These are phyloP conservation scores for Amanita polypyramis DNA, from an alignment of 768 basidiomycete genomes.

Conservation along the genomic window DNA sequence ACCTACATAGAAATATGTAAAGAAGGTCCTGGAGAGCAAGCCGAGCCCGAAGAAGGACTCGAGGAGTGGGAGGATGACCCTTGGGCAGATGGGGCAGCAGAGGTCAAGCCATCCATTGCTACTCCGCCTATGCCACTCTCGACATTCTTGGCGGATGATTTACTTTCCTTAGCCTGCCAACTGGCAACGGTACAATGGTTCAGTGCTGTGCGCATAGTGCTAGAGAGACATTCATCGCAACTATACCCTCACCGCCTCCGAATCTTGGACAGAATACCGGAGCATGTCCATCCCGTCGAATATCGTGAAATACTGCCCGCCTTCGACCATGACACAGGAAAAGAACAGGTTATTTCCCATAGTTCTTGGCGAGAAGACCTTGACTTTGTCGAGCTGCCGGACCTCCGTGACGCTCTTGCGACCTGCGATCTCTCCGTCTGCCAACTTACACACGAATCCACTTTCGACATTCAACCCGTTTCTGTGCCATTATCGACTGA, in stretches of 20 bases:
- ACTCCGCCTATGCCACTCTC: constrained; percentile 42
- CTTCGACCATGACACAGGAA: constrained; percentile 36
- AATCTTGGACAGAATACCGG: constrained; percentile 68
- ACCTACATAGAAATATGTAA: constrained; percentile 60
- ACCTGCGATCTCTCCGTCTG: constrained; percentile 11
- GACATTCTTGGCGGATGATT: constrained; percentile 49
- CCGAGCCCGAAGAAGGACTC: constrained; percentile 36
- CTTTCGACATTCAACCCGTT: constrained; percentile 9
- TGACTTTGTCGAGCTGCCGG: constrained; percentile 50
- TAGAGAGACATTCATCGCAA: constrained; percentile 39
- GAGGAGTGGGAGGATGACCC: constrained; percentile 76
- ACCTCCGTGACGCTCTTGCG: constrained; percentile 31
- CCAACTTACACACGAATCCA: not conserved
- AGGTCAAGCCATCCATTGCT: constrained; percentile 19
- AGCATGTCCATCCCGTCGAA: constrained; percentile 53
- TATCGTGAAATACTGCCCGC: constrained; percentile 56
- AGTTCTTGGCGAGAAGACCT: constrained; percentile 38
- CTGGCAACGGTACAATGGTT: constrained; percentile 59
- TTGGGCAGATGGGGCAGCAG: constrained; percentile 43
- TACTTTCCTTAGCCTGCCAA: constrained; percentile 48
- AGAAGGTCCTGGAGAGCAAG: constrained; percentile 24
- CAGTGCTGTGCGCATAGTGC: constrained; percentile 44
- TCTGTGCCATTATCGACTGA: constrained; percentile 29
- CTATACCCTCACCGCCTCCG: constrained; percentile 63
- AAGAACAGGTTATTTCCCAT: constrained; percentile 25